A percentile compares a stretch with the other conserved stretches of the same genome.
Evolutionary conservation across 2,329 filamentous ascomycete genomes (phyloP).

Genomic region (Colletotrichum sp.): DNA sequence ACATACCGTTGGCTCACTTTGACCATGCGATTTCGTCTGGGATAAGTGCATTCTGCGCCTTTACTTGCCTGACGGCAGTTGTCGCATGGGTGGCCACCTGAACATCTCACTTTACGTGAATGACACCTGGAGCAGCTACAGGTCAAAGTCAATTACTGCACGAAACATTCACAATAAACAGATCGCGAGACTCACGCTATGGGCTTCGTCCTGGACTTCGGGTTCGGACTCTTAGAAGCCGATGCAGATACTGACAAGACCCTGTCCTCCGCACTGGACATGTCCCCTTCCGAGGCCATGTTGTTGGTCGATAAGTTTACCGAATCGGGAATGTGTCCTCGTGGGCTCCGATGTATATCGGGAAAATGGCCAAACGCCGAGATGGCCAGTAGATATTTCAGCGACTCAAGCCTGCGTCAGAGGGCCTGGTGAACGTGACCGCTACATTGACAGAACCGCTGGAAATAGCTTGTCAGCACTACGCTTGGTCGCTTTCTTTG

Average conservation of each 20-base stretch:
- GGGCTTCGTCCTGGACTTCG: constrained; percentile 16
- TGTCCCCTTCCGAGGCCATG: constrained; percentile 9
- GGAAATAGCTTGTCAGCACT: background rate
- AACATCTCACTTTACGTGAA: constrained; percentile 38
- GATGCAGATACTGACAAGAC: background rate
- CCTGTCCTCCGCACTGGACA: constrained; percentile 8
- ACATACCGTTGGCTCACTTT: constrained; percentile 36
- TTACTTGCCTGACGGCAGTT: constrained; percentile 35
- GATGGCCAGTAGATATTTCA: background rate
- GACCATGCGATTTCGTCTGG: constrained; percentile 34
- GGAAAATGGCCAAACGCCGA: background rate
- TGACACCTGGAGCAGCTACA: constrained; percentile 35
- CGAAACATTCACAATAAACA: background rate
- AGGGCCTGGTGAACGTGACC: background rate
- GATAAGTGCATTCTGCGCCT: constrained; percentile 35
- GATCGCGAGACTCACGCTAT: constrained; percentile 15
- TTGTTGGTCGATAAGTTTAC: background rate
- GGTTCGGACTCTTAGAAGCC: background rate
- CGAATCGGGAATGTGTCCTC: background rate
- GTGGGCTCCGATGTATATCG: background rate
- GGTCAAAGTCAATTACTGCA: constrained; percentile 2
- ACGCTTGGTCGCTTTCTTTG: background rate
- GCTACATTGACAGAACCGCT: background rate
- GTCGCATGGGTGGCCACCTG: constrained; percentile 35
- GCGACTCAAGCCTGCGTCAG: background rate